phyloP scores from a whole-genome alignment of 73 alveolate genomes.

The Tetrahymena borealis region DNA sequence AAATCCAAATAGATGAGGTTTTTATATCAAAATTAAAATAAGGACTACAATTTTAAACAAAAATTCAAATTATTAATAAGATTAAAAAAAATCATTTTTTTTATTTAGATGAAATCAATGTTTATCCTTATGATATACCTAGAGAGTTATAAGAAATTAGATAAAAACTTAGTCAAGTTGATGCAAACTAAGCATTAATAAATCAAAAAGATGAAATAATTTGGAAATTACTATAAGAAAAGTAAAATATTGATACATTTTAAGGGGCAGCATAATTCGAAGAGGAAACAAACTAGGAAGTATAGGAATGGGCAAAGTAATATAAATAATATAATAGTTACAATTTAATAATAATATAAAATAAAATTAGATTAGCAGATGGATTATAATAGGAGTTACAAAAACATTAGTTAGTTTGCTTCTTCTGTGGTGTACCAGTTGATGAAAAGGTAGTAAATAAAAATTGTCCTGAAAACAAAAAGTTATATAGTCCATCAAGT shows the following conservation, averaged over 20 bases:
- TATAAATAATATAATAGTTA: no score
- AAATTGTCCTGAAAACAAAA: conserved; percentile 9
- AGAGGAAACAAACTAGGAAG: conserved; percentile 25
- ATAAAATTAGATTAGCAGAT: conserved; percentile 17
- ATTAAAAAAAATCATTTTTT: background rate
- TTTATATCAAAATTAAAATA: background rate
- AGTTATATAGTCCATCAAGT: conserved; percentile 7
- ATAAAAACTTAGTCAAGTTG: background rate
- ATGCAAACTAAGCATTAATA: conserved; percentile 4
- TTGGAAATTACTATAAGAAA: conserved; percentile 25
- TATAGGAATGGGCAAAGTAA: conserved; percentile 22
- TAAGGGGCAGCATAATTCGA: conserved; percentile 1
- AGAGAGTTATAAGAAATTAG: conserved; percentile 28
- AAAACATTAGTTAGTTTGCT: conserved; percentile 17
- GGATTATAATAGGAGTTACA: background rate
- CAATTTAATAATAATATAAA: no score
- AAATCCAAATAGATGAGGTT: no score
- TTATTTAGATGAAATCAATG: background rate
- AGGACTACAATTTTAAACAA: background rate
- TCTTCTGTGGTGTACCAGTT: conserved; percentile 28
- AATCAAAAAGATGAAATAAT: conserved; percentile 25
- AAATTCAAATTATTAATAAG: background rate
- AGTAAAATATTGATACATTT: background rate
- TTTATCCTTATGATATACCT: conserved; percentile 33
- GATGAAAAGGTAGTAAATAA: conserved; percentile 25